Base-by-base conservation (phyloP, 1,139 yeast species). In the Diutina rugosa region DNA sequence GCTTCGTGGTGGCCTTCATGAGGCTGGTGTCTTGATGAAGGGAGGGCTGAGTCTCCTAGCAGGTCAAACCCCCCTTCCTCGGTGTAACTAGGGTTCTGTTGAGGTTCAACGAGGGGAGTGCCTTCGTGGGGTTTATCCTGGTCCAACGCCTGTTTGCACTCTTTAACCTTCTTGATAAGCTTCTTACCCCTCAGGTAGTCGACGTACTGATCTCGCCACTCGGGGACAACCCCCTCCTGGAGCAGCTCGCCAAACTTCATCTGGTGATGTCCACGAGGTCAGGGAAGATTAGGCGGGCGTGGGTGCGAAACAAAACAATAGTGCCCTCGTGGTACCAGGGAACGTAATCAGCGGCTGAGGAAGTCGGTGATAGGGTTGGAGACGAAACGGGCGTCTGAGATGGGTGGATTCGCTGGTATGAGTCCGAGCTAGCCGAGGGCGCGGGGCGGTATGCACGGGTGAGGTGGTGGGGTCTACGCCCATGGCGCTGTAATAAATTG, bases 171-270 rank as follows among this genome's bases (percentile, higher is more conserved):
- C 58, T 73, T 72, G 57, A 75, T 73, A 55, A 71, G 61, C 61
- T 73, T 74, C 62, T 74, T 75, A 6, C 79, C 79, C 30, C 71
- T 71, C 65, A 85, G 85, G 66, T 90, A 90, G 68, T 89, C 84
- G 48, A 90, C 73, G 63, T 90, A 90, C 66, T 86, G 90, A 59
- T 81, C 82, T 62, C 82, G 77, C 97, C 97, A 90, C 67, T 90
- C 97, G 1, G 96, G 96, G 6, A 88, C 88, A 60, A 81, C 69
- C 38, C 81, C 80, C 54, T 80, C 85, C 59, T 72, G 77, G 58
- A 83, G 69, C 45, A 84, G 78, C 60, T 80, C 85, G 12, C 80
- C 85, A 64, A 82, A 82, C 68, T 82, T 82, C 88, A 83, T 82
- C 5, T 6, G n/a, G 46, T n/a, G 6, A 32, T n/a, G 41, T 16